Evolutionary conservation across 2,329 filamentous ascomycete genomes (phyloP).

Genomic region (Diaporthe caulivora): DNA sequence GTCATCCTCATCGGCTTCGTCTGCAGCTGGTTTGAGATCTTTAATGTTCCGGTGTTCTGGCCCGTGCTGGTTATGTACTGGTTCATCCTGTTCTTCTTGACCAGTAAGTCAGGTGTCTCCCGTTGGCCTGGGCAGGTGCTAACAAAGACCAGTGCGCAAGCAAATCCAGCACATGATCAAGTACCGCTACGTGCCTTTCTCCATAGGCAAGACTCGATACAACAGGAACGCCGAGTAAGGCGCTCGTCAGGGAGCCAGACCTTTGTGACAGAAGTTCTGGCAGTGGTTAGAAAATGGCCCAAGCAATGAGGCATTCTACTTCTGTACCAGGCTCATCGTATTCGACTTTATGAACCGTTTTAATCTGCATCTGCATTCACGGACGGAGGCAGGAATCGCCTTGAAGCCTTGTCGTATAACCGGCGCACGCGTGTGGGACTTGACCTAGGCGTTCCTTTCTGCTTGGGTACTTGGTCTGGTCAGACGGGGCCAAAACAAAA

Average conservation of each 20-base stretch:
- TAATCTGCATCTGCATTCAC: slow-evolving; percentile 40
- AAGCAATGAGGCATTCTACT: slow-evolving; percentile 26
- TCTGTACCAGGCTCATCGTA: slow-evolving; percentile 35
- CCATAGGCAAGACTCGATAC: slow-evolving; percentile 89
- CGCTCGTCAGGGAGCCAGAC: not conserved
- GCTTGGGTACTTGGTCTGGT: slow-evolving; percentile 30
- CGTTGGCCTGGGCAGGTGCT: slow-evolving; percentile 11
- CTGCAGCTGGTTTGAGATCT: slow-evolving; percentile 93
- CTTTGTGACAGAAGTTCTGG: not conserved
- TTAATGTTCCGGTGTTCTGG: slow-evolving; percentile 99
- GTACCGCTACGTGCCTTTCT: slow-evolving; percentile 97
- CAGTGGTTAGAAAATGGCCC: slow-evolving; percentile 7
- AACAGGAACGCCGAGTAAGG: slow-evolving; percentile 68
- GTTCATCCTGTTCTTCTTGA: slow-evolving; percentile 95
- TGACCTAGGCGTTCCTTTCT: slow-evolving; percentile 37
- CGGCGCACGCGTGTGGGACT: slow-evolving; percentile 32
- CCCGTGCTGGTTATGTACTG: slow-evolving; percentile 98
- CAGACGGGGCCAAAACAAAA: slow-evolving; percentile 5
- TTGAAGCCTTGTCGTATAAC: slow-evolving; percentile 27
- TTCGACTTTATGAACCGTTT: slow-evolving; percentile 33
- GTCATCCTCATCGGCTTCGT: slow-evolving; percentile 85
- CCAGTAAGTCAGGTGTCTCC: slow-evolving; percentile 73
- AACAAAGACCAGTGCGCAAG: slow-evolving; percentile 81
- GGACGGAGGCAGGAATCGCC: slow-evolving; percentile 26
- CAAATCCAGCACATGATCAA: slow-evolving; percentile 99